phyloP scores from a whole-genome alignment of 2,329 filamentous ascomycete genomes.

The Magnaporthales sp. region DNA sequence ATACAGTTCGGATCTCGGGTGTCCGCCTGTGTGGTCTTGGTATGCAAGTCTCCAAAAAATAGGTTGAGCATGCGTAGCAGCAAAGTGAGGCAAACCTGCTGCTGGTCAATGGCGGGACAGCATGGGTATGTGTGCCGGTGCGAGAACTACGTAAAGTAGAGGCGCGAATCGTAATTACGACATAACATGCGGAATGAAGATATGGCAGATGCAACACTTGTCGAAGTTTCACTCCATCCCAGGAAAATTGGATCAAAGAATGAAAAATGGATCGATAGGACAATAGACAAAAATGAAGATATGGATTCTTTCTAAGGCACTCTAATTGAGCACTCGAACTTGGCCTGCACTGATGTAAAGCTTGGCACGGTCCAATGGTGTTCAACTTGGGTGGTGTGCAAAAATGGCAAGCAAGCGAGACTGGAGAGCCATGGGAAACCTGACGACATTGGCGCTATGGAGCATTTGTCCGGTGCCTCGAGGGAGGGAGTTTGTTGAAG shows the following conservation, averaged over 20 bases:
- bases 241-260: not conserved
- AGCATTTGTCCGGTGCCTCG: not conserved
- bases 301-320: slow-evolving; percentile 7
- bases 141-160: not conserved
- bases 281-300: not conserved
- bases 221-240: not conserved
- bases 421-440: not conserved
- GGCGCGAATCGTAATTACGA: not conserved
- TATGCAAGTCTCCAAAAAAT: not conserved
- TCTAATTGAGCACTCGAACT: not conserved
- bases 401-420: not conserved
- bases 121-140: not conserved
- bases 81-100: not conserved
- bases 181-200: not conserved
- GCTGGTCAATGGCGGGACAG: not conserved
- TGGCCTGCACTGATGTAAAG: not conserved
- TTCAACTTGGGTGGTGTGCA: not conserved
- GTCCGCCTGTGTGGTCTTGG: not conserved
- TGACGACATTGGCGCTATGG: not conserved
- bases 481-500: not conserved
- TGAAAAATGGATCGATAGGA: not conserved
- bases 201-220: not conserved
- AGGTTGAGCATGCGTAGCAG: not conserved
- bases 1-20: slow-evolving; percentile 1
- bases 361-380: not conserved